A percentile compares a stretch with the other conserved stretches of the same genome.
Evolutionary conservation across 2,329 filamentous ascomycete genomes (phyloP).

Genomic region (Pseudogymnoascus sp.): DNA sequence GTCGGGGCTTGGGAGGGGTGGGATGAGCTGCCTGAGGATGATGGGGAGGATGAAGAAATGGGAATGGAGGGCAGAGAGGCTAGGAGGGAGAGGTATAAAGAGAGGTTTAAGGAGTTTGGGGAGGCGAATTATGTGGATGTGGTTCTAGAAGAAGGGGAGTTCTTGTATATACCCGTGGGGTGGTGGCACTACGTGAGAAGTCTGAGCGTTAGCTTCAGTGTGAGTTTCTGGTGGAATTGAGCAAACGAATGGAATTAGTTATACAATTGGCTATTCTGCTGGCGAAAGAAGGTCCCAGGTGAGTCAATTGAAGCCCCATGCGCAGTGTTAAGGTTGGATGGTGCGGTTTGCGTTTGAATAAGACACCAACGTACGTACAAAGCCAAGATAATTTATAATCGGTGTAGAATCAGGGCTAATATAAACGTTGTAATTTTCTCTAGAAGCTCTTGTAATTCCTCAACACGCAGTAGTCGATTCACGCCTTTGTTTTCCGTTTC

Average conservation of each 20-base stretch:
- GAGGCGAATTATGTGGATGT: constrained; percentile 51
- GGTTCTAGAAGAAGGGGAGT: constrained; percentile 73
- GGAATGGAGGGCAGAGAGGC: constrained; percentile 10
- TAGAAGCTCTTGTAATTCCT: not conserved
- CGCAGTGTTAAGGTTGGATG: not conserved
- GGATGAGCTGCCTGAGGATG: constrained; percentile 22
- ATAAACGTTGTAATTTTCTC: not conserved
- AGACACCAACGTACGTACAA: not conserved
- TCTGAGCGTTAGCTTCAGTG: constrained; percentile 79
- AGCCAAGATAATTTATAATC: not conserved
- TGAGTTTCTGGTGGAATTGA: constrained; percentile 90
- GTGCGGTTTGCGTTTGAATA: not conserved
- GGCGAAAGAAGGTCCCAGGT: not conserved
- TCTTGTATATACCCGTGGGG: constrained; percentile 79
- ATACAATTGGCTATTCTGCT: not conserved
- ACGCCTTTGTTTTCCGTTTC: not conserved
- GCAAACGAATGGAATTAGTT: not conserved
- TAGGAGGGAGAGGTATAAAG: constrained; percentile 12
- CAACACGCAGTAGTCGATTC: not conserved
- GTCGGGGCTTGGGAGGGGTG: constrained; percentile 60
- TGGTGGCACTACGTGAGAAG: constrained; percentile 98
- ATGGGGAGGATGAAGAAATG: constrained; percentile 15
- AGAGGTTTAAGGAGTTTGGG: constrained; percentile 20
- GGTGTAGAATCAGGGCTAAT: not conserved
- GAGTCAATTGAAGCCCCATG: not conserved